A percentile compares a stretch with the other conserved stretches of the same genome.
Conservation (phyloP, 116 monocot species). For the Dioscorea cayenensis region DNA sequence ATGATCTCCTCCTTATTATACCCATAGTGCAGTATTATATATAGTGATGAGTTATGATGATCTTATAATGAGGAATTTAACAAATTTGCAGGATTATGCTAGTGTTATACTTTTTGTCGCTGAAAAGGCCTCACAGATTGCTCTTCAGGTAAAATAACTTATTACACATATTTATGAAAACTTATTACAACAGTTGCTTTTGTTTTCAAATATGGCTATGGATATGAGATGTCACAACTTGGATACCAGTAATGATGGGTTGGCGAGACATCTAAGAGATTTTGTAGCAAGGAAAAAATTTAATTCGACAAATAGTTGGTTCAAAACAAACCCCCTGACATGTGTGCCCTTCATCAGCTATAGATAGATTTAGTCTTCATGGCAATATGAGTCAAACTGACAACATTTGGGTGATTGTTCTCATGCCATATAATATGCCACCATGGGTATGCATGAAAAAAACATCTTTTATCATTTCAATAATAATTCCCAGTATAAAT, state of each 20-base stretch:
- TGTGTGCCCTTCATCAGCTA: not conserved
- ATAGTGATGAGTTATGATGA: no score
- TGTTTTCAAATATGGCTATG: not conserved
- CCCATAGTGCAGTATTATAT: no score
- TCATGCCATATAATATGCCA: constrained; percentile 2
- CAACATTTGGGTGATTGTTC: constrained; percentile 1
- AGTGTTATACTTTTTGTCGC: no score
- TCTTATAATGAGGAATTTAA: no score
- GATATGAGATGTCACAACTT: constrained; percentile 1
- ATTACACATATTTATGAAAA: no score
- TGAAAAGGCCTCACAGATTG: no score
- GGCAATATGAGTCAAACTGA: not conserved
- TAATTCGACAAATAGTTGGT: no score
- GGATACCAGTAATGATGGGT: not conserved
- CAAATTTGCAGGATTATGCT: no score
- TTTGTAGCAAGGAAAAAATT: not conserved
- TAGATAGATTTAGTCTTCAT: constrained; percentile 9
- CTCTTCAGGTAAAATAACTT: no score
- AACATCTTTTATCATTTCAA: not conserved
- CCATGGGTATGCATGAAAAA: constrained; percentile 10
- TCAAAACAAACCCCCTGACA: not conserved
- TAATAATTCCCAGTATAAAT: not conserved
- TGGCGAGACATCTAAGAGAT: not conserved
- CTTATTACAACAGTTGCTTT: constrained; percentile 1
- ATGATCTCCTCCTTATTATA: no score